These are phyloP conservation scores for Apiotrichum akiyoshidainum DNA, from an alignment of 1,284 basidiomycete genomes.

Conservation along the genomic window DNA sequence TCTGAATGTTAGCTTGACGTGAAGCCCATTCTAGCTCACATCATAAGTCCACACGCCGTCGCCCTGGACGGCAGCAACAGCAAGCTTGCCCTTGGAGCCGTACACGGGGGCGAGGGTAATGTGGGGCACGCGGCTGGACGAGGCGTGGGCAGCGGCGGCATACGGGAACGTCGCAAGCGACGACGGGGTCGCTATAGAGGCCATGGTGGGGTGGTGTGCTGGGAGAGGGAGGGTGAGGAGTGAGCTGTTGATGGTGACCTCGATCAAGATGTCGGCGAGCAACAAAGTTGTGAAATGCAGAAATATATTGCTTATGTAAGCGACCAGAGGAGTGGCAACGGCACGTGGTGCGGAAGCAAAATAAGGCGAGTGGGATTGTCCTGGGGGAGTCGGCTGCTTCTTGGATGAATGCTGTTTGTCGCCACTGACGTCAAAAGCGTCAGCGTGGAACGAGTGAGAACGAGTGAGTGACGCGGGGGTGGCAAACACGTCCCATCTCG, in stretches of 20 bases:
- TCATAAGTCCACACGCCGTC: slow-evolving; percentile 52
- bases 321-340: neutral
- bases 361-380: no score
- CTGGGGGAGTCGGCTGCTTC: no score
- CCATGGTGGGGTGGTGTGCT: slow-evolving; percentile 22
- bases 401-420: no score
- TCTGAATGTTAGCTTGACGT: slow-evolving; percentile 22
- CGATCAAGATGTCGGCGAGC: neutral
- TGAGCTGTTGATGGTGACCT: neutral
- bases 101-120: slow-evolving; percentile 39
- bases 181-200: slow-evolving; percentile 41
- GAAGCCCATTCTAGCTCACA: slow-evolving; percentile 28
- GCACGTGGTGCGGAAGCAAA: no score
- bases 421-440: no score
- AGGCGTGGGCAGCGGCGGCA: slow-evolving; percentile 40
- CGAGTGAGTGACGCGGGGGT: no score
- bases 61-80: slow-evolving; percentile 48
- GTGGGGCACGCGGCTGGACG: slow-evolving; percentile 39
- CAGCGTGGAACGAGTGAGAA: no score
- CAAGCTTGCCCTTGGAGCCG: slow-evolving; percentile 33
- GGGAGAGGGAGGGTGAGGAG: no score
- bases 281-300: neutral
- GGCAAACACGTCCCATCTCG: no score
- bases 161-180: slow-evolving; percentile 41
- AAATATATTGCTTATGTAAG: no score